A percentile compares a stretch with the other conserved stretches of the same genome.
phyloP scores from a whole-genome alignment of 2,329 filamentous ascomycete genomes.

The Sarocladiaceae sp. region DNA sequence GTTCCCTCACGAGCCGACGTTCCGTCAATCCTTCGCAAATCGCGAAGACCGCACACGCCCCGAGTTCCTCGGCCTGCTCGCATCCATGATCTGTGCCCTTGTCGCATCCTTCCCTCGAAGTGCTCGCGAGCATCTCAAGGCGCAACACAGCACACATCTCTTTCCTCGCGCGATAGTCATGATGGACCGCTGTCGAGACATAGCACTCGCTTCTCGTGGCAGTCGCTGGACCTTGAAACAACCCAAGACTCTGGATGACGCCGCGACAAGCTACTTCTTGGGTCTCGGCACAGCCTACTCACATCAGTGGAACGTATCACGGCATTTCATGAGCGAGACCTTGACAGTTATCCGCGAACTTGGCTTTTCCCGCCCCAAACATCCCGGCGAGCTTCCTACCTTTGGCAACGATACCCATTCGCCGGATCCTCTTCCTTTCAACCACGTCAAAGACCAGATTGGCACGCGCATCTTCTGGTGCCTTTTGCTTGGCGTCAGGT shows the following conservation, averaged over 20 bases:
- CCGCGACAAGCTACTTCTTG: conserved; percentile 73
- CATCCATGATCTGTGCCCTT: conserved; percentile 70
- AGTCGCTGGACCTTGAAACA: conserved; percentile 44
- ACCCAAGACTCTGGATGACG: conserved; percentile 46
- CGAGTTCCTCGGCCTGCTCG: conserved; percentile 65
- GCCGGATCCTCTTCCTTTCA: conserved; percentile 45
- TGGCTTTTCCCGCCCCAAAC: conserved; percentile 56
- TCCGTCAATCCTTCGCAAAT: conserved; percentile 62
- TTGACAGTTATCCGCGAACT: conserved; percentile 65
- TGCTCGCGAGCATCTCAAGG: conserved; percentile 64
- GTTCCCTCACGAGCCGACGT: conserved; percentile 76
- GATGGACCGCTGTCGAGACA: conserved; percentile 65
- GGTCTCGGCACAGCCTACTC: conserved; percentile 64
- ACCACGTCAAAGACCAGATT: conserved; percentile 69
- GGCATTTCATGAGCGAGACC: conserved; percentile 69
- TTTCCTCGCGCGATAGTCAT: conserved; percentile 67
- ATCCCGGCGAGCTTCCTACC: conserved; percentile 30
- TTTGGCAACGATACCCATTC: conserved; percentile 36
- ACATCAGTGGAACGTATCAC: conserved; percentile 61
- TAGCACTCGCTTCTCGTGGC: conserved; percentile 65
- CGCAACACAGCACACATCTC: conserved; percentile 56
- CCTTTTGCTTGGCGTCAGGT: conserved; percentile 70
- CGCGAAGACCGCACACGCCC: conserved; percentile 63
- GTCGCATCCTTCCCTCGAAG: conserved; percentile 73
- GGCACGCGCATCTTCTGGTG: conserved; percentile 83